A percentile compares a stretch with the other conserved stretches of the same genome.
phyloP scores from a whole-genome alignment of 2,329 filamentous ascomycete species.

The Ceratocystis cacaofunesta region DNA sequence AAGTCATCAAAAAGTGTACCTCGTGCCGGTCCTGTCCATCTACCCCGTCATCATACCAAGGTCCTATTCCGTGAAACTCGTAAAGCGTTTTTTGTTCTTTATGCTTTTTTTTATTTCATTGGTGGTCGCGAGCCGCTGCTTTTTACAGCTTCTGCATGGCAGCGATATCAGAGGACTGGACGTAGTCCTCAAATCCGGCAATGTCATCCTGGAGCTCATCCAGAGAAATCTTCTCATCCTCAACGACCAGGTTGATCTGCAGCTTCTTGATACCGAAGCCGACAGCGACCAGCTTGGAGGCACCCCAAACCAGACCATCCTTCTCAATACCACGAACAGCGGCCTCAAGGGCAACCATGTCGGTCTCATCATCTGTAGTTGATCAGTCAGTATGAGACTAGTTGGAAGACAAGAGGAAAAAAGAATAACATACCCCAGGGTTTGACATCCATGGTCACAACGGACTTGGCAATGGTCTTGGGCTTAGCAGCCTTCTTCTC shows the following conservation, averaged over 20 bases:
- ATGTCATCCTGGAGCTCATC: conserved; percentile 81
- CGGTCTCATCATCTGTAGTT: conserved; percentile 69
- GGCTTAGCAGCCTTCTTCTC: conserved; percentile 92
- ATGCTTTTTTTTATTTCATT: conserved; percentile 14
- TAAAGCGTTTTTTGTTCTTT: conserved; percentile 15
- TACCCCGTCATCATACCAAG: neutral
- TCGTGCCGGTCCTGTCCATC: conserved; percentile 7
- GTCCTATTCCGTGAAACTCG: neutral
- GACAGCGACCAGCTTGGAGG: conserved; percentile 72
- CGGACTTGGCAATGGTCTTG: conserved; percentile 87
- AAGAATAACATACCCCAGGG: conserved; percentile 75
- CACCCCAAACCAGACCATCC: conserved; percentile 95
- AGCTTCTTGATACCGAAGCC: conserved; percentile 99
- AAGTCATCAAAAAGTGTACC: conserved; percentile 6
- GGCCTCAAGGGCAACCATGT: conserved; percentile 69
- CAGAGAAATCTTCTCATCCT: conserved; percentile 58
- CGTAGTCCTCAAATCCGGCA: conserved; percentile 71
- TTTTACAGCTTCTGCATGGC: conserved; percentile 95
- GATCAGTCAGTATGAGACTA: conserved; percentile 19
- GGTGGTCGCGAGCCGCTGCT: conserved; percentile 22
- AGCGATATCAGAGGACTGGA: conserved; percentile 83
- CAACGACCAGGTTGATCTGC: conserved; percentile 93
- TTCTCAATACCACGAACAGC: conserved; percentile 71
- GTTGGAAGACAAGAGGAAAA: neutral
- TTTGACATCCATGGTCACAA: conserved; percentile 94